phyloP scores from a whole-genome alignment of 305 asterid genomes.

The Euphrasia arctica region DNA sequence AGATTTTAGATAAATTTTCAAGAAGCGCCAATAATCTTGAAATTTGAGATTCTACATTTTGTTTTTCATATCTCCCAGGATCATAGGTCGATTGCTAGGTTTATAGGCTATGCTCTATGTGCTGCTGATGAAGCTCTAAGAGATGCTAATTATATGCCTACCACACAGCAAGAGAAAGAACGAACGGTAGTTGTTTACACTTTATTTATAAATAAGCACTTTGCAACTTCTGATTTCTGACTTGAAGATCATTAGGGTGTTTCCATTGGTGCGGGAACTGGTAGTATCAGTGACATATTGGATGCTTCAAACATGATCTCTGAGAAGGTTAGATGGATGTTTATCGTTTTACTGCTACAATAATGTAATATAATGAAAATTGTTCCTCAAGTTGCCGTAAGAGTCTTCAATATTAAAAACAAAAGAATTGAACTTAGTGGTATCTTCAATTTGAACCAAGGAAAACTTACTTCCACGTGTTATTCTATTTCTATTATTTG shows the following conservation, averaged over 20 bases:
- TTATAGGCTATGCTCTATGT: slow-evolving; percentile 91
- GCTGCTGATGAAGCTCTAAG: slow-evolving; percentile 94
- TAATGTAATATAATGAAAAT: not conserved
- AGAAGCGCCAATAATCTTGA: slow-evolving; percentile 13
- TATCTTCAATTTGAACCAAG: slow-evolving; percentile 19
- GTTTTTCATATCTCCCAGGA: slow-evolving; percentile 44
- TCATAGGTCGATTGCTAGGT: slow-evolving; percentile 84
- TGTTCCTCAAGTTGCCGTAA: slow-evolving; percentile 13
- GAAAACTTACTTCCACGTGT: slow-evolving; percentile 3
- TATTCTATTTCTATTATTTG: slow-evolving; percentile 17
- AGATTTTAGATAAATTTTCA: not conserved
- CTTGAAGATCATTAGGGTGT: slow-evolving; percentile 71
- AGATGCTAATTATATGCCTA: slow-evolving; percentile 92
- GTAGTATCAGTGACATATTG: slow-evolving; percentile 83
- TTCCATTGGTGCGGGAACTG: slow-evolving; percentile 98
- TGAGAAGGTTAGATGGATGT: slow-evolving; percentile 63
- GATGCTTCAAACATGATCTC: slow-evolving; percentile 86
- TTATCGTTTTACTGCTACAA: slow-evolving; percentile 16
- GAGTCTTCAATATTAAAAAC: slow-evolving; percentile 3
- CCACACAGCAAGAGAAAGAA: slow-evolving; percentile 75
- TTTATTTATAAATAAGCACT: slow-evolving; percentile 17
- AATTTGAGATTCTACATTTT: slow-evolving; percentile 19
- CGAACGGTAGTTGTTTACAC: slow-evolving; percentile 56
- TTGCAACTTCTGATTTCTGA: slow-evolving; percentile 31
- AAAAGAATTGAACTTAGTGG: slow-evolving; percentile 8